A percentile compares a stretch with the other conserved stretches of the same genome.
phyloP scores from a whole-genome alignment of 352 stramenopile species.

The Globisporangium carolinianum region DNA sequence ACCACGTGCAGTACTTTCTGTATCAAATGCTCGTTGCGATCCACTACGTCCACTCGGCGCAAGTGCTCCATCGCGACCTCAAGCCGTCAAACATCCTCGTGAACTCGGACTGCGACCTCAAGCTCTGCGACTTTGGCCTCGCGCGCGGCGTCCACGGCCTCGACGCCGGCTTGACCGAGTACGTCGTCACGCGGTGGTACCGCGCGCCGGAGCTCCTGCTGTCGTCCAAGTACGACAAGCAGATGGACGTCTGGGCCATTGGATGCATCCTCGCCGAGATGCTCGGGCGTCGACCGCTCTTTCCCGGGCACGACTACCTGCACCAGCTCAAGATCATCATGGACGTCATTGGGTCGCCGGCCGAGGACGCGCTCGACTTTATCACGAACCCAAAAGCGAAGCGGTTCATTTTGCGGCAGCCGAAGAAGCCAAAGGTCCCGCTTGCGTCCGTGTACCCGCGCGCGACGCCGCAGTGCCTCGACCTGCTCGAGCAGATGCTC shows the following conservation, averaged over 20 bases:
- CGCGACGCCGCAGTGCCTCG: slow-evolving; percentile 72
- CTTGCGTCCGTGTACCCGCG: slow-evolving; percentile 83
- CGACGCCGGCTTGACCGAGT: slow-evolving; percentile 83
- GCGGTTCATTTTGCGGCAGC: slow-evolving; percentile 82
- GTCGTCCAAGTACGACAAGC: slow-evolving; percentile 87
- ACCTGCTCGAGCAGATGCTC: slow-evolving; percentile 92
- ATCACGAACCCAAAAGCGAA: slow-evolving; percentile 88
- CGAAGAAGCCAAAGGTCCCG: slow-evolving; percentile 80
- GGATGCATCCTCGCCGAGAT: slow-evolving; percentile 85
- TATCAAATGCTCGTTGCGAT: slow-evolving; percentile 77
- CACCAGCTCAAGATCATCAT: slow-evolving; percentile 89
- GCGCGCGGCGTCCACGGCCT: slow-evolving; percentile 66
- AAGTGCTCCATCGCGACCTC: slow-evolving; percentile 72
- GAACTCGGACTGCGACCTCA: slow-evolving; percentile 78
- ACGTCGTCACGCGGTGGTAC: slow-evolving; percentile 91
- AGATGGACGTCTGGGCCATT: slow-evolving; percentile 86
- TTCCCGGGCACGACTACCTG: slow-evolving; percentile 82
- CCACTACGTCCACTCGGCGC: slow-evolving; percentile 72
- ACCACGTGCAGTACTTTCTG: slow-evolving; percentile 75
- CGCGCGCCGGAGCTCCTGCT: slow-evolving; percentile 88
- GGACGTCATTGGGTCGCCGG: slow-evolving; percentile 78
- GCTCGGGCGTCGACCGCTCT: slow-evolving; percentile 76
- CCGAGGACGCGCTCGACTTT: slow-evolving; percentile 77
- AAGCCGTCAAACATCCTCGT: slow-evolving; percentile 79
- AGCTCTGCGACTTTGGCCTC: slow-evolving; percentile 76